These are phyloP conservation scores for Xylariaceae sp. DNA, from an alignment of 2,329 filamentous ascomycete genomes.

Conservation along the genomic window DNA sequence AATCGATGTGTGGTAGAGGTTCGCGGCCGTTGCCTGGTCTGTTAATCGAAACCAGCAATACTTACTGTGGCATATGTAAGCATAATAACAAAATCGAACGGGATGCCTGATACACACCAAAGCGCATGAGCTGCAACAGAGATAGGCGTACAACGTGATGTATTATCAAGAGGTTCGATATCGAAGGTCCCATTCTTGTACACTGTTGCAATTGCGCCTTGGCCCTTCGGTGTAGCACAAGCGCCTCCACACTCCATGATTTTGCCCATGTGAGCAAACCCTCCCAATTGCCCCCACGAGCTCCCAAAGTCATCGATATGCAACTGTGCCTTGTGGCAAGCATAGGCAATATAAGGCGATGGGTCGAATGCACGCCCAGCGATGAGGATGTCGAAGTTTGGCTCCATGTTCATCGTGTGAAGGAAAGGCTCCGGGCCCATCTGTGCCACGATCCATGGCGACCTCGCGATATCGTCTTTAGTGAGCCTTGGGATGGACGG, in stretches of 20 bases:
- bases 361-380: constrained; percentile 45
- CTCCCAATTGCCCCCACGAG: constrained; percentile 28
- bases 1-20: no score
- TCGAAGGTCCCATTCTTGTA: constrained; percentile 45
- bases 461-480: constrained; percentile 36
- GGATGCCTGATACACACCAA: constrained; percentile 21
- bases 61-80: no score
- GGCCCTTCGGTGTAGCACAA: constrained; percentile 47
- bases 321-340: constrained; percentile 25
- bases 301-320: constrained; percentile 11
- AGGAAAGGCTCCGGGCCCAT: constrained; percentile 44
- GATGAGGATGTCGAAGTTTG: constrained; percentile 42
- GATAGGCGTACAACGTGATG: constrained; percentile 43
- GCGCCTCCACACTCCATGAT: constrained; percentile 52
- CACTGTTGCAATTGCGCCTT: constrained; percentile 40
- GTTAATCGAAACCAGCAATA: no score
- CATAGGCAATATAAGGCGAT: constrained; percentile 39
- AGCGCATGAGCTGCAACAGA: constrained; percentile 53
- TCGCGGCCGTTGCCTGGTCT: no score
- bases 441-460: constrained; percentile 39
- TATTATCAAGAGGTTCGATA: constrained; percentile 39
- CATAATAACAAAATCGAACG: no score
- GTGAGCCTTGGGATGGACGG: constrained; percentile 40
- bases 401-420: constrained; percentile 29
- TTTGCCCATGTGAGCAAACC: constrained; percentile 52